These are phyloP conservation scores for Erysimum cheiri DNA, from an alignment of 441 rosid species.

Conservation along the genomic window DNA sequence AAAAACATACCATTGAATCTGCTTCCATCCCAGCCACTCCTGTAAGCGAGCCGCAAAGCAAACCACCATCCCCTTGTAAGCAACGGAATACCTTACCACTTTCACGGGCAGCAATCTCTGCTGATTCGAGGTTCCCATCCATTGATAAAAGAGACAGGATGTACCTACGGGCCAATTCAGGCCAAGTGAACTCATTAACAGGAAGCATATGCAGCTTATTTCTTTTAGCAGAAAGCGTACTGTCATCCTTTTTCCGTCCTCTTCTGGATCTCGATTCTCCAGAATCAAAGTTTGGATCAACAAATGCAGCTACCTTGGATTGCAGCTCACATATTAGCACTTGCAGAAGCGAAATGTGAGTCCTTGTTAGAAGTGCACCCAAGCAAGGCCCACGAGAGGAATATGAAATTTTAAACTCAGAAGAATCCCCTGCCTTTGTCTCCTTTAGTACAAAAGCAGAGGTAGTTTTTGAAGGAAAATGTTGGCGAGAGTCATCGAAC, in stretches of 20 bases:
- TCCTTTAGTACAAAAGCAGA: slow-evolving; percentile 54
- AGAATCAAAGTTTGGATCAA: slow-evolving; percentile 90
- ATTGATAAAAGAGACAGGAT: slow-evolving; percentile 78
- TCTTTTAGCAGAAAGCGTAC: slow-evolving; percentile 60
- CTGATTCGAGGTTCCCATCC: slow-evolving; percentile 92
- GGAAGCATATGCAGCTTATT: slow-evolving; percentile 82
- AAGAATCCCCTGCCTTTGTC: slow-evolving; percentile 52
- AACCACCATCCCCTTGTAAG: slow-evolving; percentile 98
- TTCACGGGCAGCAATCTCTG: slow-evolving; percentile 85
- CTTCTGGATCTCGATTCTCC: slow-evolving; percentile 84
- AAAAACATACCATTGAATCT: slow-evolving; percentile 90
- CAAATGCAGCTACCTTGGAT: slow-evolving; percentile 86
- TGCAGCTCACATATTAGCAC: slow-evolving; percentile 88
- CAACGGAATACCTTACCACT: slow-evolving; percentile 89
- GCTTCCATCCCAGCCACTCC: slow-evolving; percentile 99
- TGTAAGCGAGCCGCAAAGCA: slow-evolving; percentile 91
- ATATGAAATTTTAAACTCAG: slow-evolving; percentile 49
- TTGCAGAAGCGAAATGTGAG: slow-evolving; percentile 71
- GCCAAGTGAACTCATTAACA: slow-evolving; percentile 94
- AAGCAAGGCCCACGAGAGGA: slow-evolving; percentile 50
- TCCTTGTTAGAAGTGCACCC: slow-evolving; percentile 66
- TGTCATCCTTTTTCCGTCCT: slow-evolving; percentile 91
- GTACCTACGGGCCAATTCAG: slow-evolving; percentile 92
- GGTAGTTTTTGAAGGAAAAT: slow-evolving; percentile 45
- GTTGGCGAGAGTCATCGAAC: slow-evolving; percentile 45